Conservation (phyloP, 257 asterid genomes). For the Leonotis leonurus region DNA sequence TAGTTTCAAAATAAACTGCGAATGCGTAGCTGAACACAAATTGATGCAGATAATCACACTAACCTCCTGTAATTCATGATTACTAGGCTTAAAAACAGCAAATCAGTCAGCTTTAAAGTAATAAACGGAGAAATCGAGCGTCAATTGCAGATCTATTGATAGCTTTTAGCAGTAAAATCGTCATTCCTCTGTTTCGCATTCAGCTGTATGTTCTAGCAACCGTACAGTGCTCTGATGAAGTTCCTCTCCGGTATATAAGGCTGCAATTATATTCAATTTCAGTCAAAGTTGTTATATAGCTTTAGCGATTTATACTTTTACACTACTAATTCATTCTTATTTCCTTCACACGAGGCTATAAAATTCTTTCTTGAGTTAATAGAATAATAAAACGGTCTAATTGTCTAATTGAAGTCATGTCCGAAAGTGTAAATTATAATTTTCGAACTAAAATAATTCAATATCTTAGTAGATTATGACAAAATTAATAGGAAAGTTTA, state of each 20-base stretch:
- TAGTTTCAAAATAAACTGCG: not conserved
- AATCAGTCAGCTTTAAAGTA: constrained; percentile 1
- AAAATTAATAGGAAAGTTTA: too few relatives aligned
- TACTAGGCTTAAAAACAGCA: constrained; percentile 1
- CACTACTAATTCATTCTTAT: too few relatives aligned
- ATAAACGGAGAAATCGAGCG: not conserved
- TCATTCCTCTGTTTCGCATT: constrained; percentile 1
- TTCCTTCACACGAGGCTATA: too few relatives aligned
- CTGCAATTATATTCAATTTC: constrained; percentile 12
- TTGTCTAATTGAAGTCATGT: too few relatives aligned
- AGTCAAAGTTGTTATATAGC: too few relatives aligned
- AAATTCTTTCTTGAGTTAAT: too few relatives aligned
- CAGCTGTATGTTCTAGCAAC: not conserved
- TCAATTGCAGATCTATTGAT: constrained; percentile 23
- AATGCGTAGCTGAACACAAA: not conserved
- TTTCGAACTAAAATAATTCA: too few relatives aligned
- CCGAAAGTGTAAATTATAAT: too few relatives aligned
- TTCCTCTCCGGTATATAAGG: not conserved
- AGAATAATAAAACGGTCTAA: too few relatives aligned
- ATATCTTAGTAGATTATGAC: too few relatives aligned
- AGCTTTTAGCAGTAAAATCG: constrained; percentile 3
- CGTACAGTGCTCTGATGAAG: not conserved
- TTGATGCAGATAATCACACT: not conserved
- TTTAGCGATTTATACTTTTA: too few relatives aligned
- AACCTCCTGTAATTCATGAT: constrained; percentile 60